Conservation (phyloP, 176 grass and related monocot genomes). For the Saccharum officinarum region DNA sequence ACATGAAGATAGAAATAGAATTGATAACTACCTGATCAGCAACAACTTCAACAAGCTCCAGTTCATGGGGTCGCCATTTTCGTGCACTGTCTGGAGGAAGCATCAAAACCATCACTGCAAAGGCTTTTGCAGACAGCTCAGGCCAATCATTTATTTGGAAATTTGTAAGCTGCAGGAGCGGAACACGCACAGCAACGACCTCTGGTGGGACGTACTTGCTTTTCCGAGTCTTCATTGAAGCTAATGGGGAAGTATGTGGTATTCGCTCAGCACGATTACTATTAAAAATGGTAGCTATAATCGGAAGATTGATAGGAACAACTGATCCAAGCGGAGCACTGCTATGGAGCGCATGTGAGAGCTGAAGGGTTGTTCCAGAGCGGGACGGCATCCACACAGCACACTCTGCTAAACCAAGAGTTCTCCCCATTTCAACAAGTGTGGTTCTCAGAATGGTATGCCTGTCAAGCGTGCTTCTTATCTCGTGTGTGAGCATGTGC, state of each 20-base stretch:
- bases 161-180: constrained; percentile 78
- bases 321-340: constrained; percentile 34
- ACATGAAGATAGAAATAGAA: neutral
- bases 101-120: constrained; percentile 85
- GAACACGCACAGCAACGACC: constrained; percentile 76
- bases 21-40: constrained; percentile 74
- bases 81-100: constrained; percentile 81
- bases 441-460: constrained; percentile 87
- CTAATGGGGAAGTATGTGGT: constrained; percentile 55
- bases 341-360: constrained; percentile 67
- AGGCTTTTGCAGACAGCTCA: constrained; percentile 72
- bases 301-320: constrained; percentile 57
- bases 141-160: constrained; percentile 83
- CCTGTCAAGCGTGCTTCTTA: constrained; percentile 85
- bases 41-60: constrained; percentile 88
- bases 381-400: constrained; percentile 82
- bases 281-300: constrained; percentile 59
- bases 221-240: constrained; percentile 41
- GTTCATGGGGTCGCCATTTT: constrained; percentile 78
- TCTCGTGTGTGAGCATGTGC: constrained; percentile 91
- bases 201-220: constrained; percentile 68
- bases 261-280: constrained; percentile 56
- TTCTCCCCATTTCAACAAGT: constrained; percentile 73
- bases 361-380: constrained; percentile 57
- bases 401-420: constrained; percentile 72